phyloP scores from a whole-genome alignment of 257 asterid genomes.

The Nicotiana otophora region DNA sequence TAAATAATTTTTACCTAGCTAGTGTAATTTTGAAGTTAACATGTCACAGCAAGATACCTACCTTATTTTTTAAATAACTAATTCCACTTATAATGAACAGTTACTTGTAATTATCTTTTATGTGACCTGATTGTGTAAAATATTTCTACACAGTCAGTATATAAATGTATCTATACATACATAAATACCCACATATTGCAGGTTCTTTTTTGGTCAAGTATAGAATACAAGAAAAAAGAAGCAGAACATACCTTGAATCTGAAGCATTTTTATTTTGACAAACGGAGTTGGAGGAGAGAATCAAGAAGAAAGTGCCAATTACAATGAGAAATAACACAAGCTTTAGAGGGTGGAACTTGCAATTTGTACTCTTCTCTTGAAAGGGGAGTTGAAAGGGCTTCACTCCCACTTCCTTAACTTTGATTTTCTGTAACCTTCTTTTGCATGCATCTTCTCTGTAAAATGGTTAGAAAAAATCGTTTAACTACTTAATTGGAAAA shows the following conservation, averaged over 20 bases:
- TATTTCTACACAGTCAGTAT: no score
- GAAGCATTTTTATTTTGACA: constrained; percentile 33
- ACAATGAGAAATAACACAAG: constrained; percentile 36
- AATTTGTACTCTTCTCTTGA: constrained; percentile 40
- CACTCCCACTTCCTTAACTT: constrained; percentile 33
- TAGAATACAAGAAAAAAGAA: not conserved
- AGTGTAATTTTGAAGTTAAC: not conserved
- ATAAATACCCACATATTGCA: no score
- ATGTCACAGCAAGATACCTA: no score
- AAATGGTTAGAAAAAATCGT: not conserved
- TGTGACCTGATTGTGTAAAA: no score
- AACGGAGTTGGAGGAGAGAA: constrained; percentile 46
- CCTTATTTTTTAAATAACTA: not conserved
- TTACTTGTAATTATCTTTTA: no score
- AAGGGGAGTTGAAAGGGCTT: constrained; percentile 36
- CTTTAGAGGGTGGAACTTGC: constrained; percentile 51
- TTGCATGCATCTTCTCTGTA: constrained; percentile 34
- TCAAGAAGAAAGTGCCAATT: constrained; percentile 28
- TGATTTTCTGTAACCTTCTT: constrained; percentile 37
- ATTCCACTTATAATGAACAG: not conserved
- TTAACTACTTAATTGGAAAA: not conserved
- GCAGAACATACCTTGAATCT: constrained; percentile 40
- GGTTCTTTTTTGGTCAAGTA: not conserved
- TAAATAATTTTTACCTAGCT: no score
- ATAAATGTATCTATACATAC: no score